Percentiles rank a stretch among this genome's conserved stretches.
These are phyloP conservation scores for Aspergillus intermedius DNA, from an alignment of 2,329 filamentous ascomycete genomes.

Conservation along the genomic window DNA sequence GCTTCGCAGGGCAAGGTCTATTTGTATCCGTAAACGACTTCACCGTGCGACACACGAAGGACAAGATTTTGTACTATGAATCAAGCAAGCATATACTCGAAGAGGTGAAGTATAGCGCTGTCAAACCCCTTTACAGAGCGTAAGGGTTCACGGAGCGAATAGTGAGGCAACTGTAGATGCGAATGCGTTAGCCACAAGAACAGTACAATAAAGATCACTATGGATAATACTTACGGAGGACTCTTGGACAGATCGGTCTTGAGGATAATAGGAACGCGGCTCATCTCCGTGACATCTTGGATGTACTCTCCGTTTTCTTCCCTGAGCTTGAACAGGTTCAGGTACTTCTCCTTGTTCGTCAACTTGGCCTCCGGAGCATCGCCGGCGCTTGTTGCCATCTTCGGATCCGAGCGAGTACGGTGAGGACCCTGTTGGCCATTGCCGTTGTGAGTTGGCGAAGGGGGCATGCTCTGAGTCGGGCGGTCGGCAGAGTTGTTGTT, in stretches of 20 bases:
- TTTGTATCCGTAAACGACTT: not conserved
- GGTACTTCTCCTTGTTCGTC: constrained; percentile 92
- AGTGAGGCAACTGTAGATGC: constrained; percentile 38
- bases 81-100: constrained; percentile 20
- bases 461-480: constrained; percentile 89
- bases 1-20: constrained; percentile 6
- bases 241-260: constrained; percentile 99
- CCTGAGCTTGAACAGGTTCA: constrained; percentile 79
- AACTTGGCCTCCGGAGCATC: constrained; percentile 73
- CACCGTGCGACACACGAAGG: constrained; percentile 6
- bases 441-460: constrained; percentile 74
- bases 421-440: constrained; percentile 64
- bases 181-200: constrained; percentile 14
- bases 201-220: not conserved
- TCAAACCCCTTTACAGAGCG: constrained; percentile 33
- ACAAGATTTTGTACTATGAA: constrained; percentile 13
- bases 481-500: constrained; percentile 56
- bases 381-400: constrained; percentile 61
- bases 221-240: constrained; percentile 73
- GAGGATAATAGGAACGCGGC: constrained; percentile 89
- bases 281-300: constrained; percentile 98
- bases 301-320: constrained; percentile 95
- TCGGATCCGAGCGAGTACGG: constrained; percentile 89
- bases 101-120: constrained; percentile 11
- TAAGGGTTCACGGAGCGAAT: constrained; percentile 48